Percentiles rank a stretch among this genome's conserved stretches.
phyloP scores from a whole-genome alignment of 2,329 filamentous ascomycete genomes.

The Meredithiella fracta region DNA sequence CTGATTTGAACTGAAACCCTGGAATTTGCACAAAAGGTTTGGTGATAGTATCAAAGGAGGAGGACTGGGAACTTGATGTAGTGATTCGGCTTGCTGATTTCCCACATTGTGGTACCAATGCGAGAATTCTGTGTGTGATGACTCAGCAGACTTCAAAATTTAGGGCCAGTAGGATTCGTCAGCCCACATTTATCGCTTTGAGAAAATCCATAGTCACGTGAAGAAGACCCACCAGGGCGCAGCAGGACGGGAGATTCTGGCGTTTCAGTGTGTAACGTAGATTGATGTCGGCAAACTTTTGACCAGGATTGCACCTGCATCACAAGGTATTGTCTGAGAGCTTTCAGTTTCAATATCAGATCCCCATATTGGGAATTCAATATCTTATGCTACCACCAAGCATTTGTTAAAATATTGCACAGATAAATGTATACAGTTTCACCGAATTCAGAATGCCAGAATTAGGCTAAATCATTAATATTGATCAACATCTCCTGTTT shows the following conservation, averaged over 20 bases:
- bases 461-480: too few relatives aligned
- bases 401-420: too few relatives aligned
- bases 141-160: slow-evolving; percentile 16
- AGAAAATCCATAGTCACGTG: slow-evolving; percentile 6
- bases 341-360: not conserved
- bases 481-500: too few relatives aligned
- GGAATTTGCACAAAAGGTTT: slow-evolving; percentile 26
- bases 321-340: not conserved
- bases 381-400: too few relatives aligned
- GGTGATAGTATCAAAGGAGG: slow-evolving; percentile 24
- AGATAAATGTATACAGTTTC: too few relatives aligned
- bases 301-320: not conserved
- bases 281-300: too few relatives aligned
- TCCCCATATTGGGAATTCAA: too few relatives aligned
- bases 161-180: slow-evolving; percentile 20
- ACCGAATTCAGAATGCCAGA: too few relatives aligned
- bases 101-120: slow-evolving; percentile 10
- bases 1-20: slow-evolving; percentile 23
- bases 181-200: slow-evolving; percentile 15
- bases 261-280: not conserved
- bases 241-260: not conserved
- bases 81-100: slow-evolving; percentile 13
- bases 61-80: slow-evolving; percentile 14
- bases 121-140: slow-evolving; percentile 14
- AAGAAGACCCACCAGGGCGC: not conserved